A percentile compares a stretch with the other conserved stretches of the same genome.
Conservation (phyloP, 192 early-diverging fungal genomes). For the Backusella tuberculispora region DNA sequence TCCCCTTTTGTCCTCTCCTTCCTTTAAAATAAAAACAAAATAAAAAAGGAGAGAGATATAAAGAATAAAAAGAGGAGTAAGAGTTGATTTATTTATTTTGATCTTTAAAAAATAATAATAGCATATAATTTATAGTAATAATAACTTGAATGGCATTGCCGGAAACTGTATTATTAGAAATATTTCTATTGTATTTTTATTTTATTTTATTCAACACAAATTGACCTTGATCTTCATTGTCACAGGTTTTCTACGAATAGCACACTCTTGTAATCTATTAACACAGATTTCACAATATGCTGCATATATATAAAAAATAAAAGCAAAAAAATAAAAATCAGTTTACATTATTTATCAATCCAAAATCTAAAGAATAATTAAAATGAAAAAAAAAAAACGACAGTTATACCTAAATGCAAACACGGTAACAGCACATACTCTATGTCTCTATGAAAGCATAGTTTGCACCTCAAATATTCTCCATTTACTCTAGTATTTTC, state of each 20-base stretch:
- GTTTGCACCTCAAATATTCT: conserved; percentile 41
- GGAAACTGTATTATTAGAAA: conserved; percentile 8
- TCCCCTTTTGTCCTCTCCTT: too few relatives aligned
- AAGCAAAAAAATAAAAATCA: too few relatives aligned
- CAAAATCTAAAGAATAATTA: neutral
- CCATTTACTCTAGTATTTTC: neutral
- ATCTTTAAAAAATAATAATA: too few relatives aligned
- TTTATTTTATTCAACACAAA: neutral
- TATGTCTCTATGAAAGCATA: conserved; percentile 44
- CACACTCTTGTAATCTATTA: conserved; percentile 38
- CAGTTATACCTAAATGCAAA: conserved; percentile 40
- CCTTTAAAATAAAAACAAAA: too few relatives aligned
- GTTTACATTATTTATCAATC: too few relatives aligned
- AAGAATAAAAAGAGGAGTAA: too few relatives aligned
- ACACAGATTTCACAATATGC: conserved; percentile 46
- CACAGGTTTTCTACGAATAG: conserved; percentile 40
- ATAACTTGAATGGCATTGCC: conserved; percentile 6
- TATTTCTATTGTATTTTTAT: too few relatives aligned
- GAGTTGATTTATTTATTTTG: too few relatives aligned
- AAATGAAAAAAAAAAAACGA: neutral
- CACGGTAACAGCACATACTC: conserved; percentile 47
- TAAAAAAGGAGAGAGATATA: too few relatives aligned
- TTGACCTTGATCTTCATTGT: conserved; percentile 15
- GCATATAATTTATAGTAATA: too few relatives aligned
- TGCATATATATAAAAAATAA: neutral